These are phyloP conservation scores for Urochloa ruziziensis DNA, from an alignment of 176 grass and related monocot species.

Conservation along the genomic window DNA sequence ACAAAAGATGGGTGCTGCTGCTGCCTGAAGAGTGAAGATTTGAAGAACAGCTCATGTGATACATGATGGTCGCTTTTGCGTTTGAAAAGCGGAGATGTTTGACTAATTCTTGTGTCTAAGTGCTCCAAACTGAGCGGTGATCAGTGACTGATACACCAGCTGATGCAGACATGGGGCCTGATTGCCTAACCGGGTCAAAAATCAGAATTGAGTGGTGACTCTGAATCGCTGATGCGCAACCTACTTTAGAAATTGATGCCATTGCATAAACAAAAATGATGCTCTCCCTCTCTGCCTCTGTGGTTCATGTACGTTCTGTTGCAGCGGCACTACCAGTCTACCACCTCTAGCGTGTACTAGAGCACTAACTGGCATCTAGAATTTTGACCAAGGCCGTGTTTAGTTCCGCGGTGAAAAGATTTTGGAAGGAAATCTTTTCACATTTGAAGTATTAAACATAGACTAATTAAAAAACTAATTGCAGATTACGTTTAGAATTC, in stretches of 20 bases:
- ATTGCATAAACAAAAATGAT: constrained; percentile 14
- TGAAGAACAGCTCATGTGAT: background rate
- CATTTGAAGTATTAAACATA: too few species aligned
- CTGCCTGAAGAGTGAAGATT: constrained; percentile 19
- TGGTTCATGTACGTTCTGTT: background rate
- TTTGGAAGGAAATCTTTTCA: too few species aligned
- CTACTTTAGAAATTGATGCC: constrained; percentile 30
- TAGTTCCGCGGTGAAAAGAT: too few species aligned
- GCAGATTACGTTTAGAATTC: too few species aligned
- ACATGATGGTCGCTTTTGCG: constrained; percentile 7
- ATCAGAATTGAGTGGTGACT: constrained; percentile 10
- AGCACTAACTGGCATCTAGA: background rate
- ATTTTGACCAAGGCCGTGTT: too few species aligned
- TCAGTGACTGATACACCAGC: background rate
- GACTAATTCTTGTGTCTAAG: background rate
- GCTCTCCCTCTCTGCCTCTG: background rate
- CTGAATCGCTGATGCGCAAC: background rate
- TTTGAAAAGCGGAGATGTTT: constrained; percentile 18
- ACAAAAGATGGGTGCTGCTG: background rate
- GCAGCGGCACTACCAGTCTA: background rate
- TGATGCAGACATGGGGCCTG: constrained; percentile 28
- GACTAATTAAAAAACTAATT: too few species aligned
- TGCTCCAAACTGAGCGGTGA: background rate
- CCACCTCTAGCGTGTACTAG: background rate
- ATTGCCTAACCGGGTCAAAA: constrained; percentile 16